phyloP scores from a whole-genome alignment of 2,329 filamentous ascomycete species.

The Ceratocystis destructans region DNA sequence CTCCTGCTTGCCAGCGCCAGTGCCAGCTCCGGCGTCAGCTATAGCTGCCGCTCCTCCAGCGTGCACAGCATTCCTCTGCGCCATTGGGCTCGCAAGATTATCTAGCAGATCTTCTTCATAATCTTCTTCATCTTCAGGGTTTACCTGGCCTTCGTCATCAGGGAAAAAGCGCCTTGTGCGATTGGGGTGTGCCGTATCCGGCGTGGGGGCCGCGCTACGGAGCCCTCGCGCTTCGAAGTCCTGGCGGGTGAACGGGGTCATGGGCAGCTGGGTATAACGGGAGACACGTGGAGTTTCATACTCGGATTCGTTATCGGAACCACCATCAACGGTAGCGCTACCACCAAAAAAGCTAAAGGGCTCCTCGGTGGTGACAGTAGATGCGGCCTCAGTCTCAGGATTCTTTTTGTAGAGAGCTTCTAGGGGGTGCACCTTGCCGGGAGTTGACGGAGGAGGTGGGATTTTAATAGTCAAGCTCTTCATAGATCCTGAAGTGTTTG shows the following conservation, averaged over 20 bases:
- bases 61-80: conserved; percentile 7
- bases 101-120: conserved; percentile 24
- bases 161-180: conserved; percentile 48
- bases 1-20: conserved; percentile 19
- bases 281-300: conserved; percentile 20
- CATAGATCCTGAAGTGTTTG: conserved; percentile 38
- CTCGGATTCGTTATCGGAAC: conserved; percentile 30
- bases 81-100: conserved; percentile 8
- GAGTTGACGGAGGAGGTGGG: conserved; percentile 34
- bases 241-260: conserved; percentile 70
- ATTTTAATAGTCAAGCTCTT: conserved; percentile 43
- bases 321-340: conserved; percentile 36
- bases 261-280: conserved; percentile 37
- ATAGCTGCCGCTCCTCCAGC: conserved; percentile 20
- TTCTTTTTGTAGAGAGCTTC: conserved; percentile 78
- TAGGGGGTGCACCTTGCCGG: conserved; percentile 59
- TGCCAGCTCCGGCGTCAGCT: not conserved
- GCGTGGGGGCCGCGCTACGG: conserved; percentile 87
- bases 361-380: conserved; percentile 29
- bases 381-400: conserved; percentile 24
- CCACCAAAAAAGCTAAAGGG: conserved; percentile 66
- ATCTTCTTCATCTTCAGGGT: conserved; percentile 29
- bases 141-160: conserved; percentile 34
- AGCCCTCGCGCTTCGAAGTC: conserved; percentile 62
- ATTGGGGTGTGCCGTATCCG: conserved; percentile 72